Evolutionary conservation across 2,329 filamentous ascomycete species (phyloP).

Genomic region (Calonectria crousiana): DNA sequence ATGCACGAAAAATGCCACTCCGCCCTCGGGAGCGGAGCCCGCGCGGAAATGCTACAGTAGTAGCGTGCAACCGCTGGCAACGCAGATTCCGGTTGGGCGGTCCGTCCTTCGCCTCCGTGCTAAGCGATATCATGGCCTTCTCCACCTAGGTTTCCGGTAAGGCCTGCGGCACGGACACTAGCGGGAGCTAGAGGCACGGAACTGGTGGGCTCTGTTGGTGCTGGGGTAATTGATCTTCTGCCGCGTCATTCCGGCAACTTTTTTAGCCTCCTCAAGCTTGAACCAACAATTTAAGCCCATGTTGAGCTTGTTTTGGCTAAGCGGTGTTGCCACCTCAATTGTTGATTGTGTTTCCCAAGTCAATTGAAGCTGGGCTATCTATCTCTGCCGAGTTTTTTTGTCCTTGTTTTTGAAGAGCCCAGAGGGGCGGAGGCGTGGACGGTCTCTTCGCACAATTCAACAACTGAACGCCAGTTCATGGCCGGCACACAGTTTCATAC

Average conservation of each 20-base stretch:
- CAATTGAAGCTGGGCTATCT: too few relatives aligned
- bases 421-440: neutral
- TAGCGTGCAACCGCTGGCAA: neutral
- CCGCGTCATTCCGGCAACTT: neutral
- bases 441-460: neutral
- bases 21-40: neutral
- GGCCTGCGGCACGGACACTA: neutral
- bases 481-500: neutral
- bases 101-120: neutral
- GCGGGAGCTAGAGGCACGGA: neutral
- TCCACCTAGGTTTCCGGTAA: neutral
- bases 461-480: neutral
- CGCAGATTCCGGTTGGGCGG: neutral
- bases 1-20: neutral
- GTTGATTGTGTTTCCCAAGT: too few relatives aligned
- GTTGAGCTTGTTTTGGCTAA: neutral
- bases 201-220: neutral
- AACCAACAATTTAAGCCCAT: neutral
- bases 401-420: neutral
- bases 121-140: neutral
- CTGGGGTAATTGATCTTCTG: neutral
- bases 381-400: too few relatives aligned
- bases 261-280: too few relatives aligned
- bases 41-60: neutral
- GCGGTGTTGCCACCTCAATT: neutral